Base-by-base conservation (phyloP, 2,329 filamentous ascomycete species). In the Cytospora paraplurivora region DNA sequence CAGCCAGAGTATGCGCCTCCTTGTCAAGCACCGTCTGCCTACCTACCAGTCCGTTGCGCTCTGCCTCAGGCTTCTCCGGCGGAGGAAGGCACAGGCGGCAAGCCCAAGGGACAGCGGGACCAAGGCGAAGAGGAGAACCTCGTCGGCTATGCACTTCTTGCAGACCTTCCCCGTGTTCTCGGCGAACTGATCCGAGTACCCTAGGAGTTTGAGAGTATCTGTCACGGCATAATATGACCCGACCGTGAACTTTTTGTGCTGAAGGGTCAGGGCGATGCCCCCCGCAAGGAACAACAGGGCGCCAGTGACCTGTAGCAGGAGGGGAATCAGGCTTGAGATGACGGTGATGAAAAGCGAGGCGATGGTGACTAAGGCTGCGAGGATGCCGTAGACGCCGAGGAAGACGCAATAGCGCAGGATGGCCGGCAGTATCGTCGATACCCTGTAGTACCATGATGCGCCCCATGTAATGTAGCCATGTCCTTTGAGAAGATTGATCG, bases 201-300 rank as follows among this genome's bases (percentile, higher is more conserved):
- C 19, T 0, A 27, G 0, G 2, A 3, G 4, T 2, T 33, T 10
- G 27, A 32, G 21, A 5, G 12, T 21, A 1, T 15, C 4, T 17
- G 27, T 27, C 12, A 51, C 21, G 6, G 5, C 19, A 32, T 21
- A 3, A 32, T 49, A 32, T 12, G 10, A 3, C 27, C 27, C 2
- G 27, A 27, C 27, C 27, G 27, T 27, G 27, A 4, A 32, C 5
- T 19, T 32, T 2, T 19, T 19, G 4, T 27, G 10, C 2, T 12
- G 1, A 27, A 27, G 21, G 1, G 7, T 6, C 58, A 35, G 54
- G 7, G 19, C 50, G 27, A 54, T 47, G 1, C 58, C 58, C n/a
- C 58, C 58, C 8, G 37, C 13, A 27, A 60, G 12, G 37, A 13
- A 47, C 7, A 47, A 15, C 32, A 60, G 1, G 37, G 37, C 13